Conservation (phyloP, 2,329 filamentous ascomycete species). For the Cladosporium sphaerospermum region DNA sequence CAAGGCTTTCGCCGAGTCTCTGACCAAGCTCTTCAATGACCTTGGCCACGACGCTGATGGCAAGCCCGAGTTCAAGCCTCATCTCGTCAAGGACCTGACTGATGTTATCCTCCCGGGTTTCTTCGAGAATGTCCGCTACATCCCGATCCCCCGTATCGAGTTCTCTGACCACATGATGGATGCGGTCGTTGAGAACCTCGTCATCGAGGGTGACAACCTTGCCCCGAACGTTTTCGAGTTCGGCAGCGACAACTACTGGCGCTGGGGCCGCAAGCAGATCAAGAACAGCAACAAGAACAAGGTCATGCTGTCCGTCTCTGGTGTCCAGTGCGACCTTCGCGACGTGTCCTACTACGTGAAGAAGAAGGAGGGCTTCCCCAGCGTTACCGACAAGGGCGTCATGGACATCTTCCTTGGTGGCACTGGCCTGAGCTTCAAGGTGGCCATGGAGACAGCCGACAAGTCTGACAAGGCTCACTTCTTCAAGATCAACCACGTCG, state of each 20-base stretch:
- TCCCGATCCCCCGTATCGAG: conserved; percentile 91
- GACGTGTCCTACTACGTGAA: conserved; percentile 94
- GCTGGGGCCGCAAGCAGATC: conserved; percentile 86
- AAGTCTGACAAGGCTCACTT: conserved; percentile 71
- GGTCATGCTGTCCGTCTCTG: conserved; percentile 77
- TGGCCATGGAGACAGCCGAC: conserved; percentile 77
- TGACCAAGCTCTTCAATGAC: conserved; percentile 82
- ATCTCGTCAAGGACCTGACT: conserved; percentile 80
- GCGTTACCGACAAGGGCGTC: conserved; percentile 78
- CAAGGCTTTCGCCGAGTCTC: conserved; percentile 65
- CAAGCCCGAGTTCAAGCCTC: conserved; percentile 84
- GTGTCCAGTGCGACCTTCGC: conserved; percentile 81
- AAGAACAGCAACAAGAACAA: conserved; percentile 76
- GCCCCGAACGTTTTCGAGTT: conserved; percentile 89
- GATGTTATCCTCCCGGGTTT: conserved; percentile 78
- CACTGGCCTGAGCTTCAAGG: conserved; percentile 82
- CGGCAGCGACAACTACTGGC: conserved; percentile 86
- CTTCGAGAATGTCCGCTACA: conserved; percentile 80
- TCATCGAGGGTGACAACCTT: conserved; percentile 94
- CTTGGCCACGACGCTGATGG: conserved; percentile 83
- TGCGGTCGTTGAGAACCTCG: conserved; percentile 85
- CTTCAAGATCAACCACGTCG: conserved; percentile 82
- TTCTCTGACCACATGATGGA: conserved; percentile 80
- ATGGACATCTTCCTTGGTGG: conserved; percentile 84
- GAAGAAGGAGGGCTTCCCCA: conserved; percentile 88